A percentile compares a stretch with the other conserved stretches of the same genome.
Conservation (phyloP, 148 eudicot species). For the Cornus florida region DNA sequence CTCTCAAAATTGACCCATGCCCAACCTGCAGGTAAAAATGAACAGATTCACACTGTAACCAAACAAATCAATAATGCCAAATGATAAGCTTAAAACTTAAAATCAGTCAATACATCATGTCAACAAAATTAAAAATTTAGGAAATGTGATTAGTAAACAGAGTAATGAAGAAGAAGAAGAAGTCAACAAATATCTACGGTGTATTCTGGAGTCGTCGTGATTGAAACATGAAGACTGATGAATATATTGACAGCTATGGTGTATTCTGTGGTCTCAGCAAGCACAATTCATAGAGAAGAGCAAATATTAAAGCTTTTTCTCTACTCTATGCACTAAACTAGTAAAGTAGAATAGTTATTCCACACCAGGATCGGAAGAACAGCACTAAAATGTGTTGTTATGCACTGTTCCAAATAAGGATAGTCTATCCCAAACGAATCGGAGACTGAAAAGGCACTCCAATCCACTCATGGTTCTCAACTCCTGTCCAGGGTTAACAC, state of each 20-base stretch:
- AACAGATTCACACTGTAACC: slow-evolving; percentile 12
- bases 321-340: no score
- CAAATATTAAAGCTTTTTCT: no score
- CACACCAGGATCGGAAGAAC: no score
- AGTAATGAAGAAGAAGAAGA: neutral
- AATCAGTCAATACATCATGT: neutral
- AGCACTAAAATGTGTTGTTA: no score
- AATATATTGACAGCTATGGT: neutral
- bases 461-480: no score
- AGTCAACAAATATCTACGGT: neutral
- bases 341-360: no score
- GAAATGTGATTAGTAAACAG: neutral
- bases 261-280: neutral
- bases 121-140: neutral
- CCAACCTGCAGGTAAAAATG: slow-evolving; percentile 58
- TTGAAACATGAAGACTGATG: neutral
- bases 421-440: no score
- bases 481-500: neutral
- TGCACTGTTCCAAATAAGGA: no score
- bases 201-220: no score
- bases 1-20: slow-evolving; percentile 72
- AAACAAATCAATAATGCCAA: slow-evolving; percentile 14
- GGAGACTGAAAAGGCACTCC: no score
- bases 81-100: neutral
- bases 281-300: neutral